A percentile compares a stretch with the other conserved stretches of the same genome.
Evolutionary conservation across 2,329 filamentous ascomycete genomes (phyloP).

Genomic region (Phialocephala subalpina): DNA sequence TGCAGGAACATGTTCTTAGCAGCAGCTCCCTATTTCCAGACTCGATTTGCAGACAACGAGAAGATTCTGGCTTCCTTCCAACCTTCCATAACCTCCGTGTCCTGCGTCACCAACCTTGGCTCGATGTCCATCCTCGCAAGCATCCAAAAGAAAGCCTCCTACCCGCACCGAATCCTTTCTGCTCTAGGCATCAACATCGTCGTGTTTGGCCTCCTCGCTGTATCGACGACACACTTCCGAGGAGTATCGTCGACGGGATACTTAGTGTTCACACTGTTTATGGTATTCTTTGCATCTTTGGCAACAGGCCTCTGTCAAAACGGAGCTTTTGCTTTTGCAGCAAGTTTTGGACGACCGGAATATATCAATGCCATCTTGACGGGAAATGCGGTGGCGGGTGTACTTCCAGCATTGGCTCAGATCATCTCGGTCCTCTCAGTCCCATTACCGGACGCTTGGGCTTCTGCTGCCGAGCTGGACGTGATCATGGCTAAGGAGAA

Average conservation of each 20-base stretch:
- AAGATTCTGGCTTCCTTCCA: conserved; percentile 87
- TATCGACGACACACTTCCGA: conserved; percentile 78
- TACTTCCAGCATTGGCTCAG: conserved; percentile 87
- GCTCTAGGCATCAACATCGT: conserved; percentile 80
- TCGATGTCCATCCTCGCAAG: conserved; percentile 81
- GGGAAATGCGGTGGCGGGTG: conserved; percentile 90
- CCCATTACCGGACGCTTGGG: conserved; percentile 50
- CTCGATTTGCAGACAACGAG: conserved; percentile 74
- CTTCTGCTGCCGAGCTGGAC: conserved; percentile 31
- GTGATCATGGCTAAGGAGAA: conserved; percentile 51
- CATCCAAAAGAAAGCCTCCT: conserved; percentile 83
- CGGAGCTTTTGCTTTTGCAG: conserved; percentile 90
- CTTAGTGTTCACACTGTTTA: conserved; percentile 81
- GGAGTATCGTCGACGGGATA: conserved; percentile 70
- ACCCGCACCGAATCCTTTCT: conserved; percentile 83
- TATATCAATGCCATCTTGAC: conserved; percentile 98
- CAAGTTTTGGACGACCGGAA: conserved; percentile 82
- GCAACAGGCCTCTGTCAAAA: conserved; percentile 91
- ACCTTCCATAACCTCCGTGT: conserved; percentile 86
- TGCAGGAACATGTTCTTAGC: conserved; percentile 98
- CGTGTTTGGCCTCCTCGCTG: conserved; percentile 79
- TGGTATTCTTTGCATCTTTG: conserved; percentile 81
- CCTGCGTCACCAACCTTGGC: conserved; percentile 81
- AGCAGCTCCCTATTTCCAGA: conserved; percentile 90
- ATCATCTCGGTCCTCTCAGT: conserved; percentile 82